Evolutionary conservation across 164 flowering plant genomes (phyloP).

Genomic region (Macadamia tetraphylla): DNA sequence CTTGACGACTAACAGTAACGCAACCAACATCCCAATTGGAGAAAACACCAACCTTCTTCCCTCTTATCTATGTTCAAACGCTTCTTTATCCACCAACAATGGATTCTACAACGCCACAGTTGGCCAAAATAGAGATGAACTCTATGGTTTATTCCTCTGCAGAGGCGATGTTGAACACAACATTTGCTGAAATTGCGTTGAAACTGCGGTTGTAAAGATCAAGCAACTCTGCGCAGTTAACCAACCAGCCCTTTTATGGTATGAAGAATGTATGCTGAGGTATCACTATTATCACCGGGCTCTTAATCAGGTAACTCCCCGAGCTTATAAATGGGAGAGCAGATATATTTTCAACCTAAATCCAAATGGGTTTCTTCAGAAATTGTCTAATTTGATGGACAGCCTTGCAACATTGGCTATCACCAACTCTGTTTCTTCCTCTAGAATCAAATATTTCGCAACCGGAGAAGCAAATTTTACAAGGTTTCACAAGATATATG

Average conservation of each 20-base stretch:
- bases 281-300: constrained; percentile 13
- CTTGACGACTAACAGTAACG: background rate
- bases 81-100: background rate
- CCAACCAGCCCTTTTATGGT: constrained; percentile 12
- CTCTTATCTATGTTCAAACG: constrained; percentile 4
- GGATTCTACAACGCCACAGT: constrained; percentile 16
- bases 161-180: constrained; percentile 18
- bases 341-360: background rate
- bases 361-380: background rate
- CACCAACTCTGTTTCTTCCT: background rate
- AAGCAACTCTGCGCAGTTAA: constrained; percentile 12
- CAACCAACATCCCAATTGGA: constrained; percentile 5
- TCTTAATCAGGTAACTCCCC: background rate
- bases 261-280: constrained; percentile 22
- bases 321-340: background rate
- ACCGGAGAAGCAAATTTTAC: background rate
- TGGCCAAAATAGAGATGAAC: constrained; percentile 13
- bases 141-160: constrained; percentile 18
- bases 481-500: constrained; percentile 15
- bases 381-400: background rate
- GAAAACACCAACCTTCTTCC: constrained; percentile 21
- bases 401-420: background rate
- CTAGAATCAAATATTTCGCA: background rate
- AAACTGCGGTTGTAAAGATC: constrained; percentile 2
- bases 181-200: constrained; percentile 19